Evolutionary conservation across 2,329 filamentous ascomycete species (phyloP), one percentile per base, ranked within the genome.

Genomic region (Phaeomoniella chlamydospora): DNA sequence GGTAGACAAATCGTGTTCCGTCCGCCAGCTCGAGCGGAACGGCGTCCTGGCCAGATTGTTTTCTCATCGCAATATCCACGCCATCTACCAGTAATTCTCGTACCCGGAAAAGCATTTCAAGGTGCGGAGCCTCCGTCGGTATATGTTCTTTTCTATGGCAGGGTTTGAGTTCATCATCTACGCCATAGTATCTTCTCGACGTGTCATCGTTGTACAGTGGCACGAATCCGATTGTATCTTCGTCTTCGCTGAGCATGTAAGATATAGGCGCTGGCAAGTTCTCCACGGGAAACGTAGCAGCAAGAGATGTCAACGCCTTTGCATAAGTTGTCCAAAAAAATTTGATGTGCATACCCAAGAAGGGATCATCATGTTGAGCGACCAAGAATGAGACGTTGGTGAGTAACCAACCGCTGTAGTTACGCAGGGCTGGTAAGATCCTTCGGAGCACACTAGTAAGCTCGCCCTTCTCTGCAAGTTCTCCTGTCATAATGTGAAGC

Each of bases 161-260:
- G 31, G 63, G 62, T 50, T 77, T 78, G 37, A 62, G 41, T 11
- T 52, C 49, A 14, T 52, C 54, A 15, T 57, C 52, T 10, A 53
- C 51, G 39, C 61, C 57, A 33, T 68, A 58, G 59, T 75, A 75
- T 36, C 70, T 60, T 33, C 66, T 65, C 39, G 51, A 55, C 3
- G 65, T 68, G 29, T 63, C 56, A 3, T 64, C 57, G 19, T 62
- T 61, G 31, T 67, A 56, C 15, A 82, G 55, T 1, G 78, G 77
- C 43, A 66, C 62, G 49, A 82, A 82, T 1, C 72, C 75, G 41
- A 80, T 59, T 3, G 72, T 78, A 37, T 75, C 70, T 38, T 71
- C 69, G 49, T 83, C 78, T 50, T 83, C 78, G 41, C 77, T 71
- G 3, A 83, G 61, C 46, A 82, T 61, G 49, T 83, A 81, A 10